Percentiles rank a stretch among this genome's conserved stretches.
These are phyloP conservation scores for Colletotrichum chlorophyti DNA, from an alignment of 2,329 filamentous ascomycete species.

Conservation along the genomic window DNA sequence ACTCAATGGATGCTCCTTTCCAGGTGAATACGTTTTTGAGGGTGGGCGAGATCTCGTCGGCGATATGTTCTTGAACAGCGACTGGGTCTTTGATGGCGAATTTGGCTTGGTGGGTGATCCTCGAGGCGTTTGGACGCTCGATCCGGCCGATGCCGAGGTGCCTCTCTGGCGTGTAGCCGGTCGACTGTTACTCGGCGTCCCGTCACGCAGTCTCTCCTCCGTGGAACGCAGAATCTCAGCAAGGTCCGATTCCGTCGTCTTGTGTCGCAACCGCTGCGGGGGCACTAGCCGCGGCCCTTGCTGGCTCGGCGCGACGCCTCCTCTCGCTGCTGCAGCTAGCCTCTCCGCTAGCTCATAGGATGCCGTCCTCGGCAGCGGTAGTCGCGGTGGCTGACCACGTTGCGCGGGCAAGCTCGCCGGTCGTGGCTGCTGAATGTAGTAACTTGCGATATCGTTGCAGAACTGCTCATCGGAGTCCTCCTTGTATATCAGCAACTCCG, in stretches of 20 bases:
- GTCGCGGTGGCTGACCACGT: not conserved
- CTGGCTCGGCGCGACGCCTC: conserved; percentile 13
- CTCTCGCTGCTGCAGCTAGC: conserved; percentile 27
- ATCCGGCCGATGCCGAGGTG: conserved; percentile 32
- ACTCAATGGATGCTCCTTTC: not conserved
- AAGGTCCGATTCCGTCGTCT: conserved; percentile 54
- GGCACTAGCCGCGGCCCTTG: conserved; percentile 31
- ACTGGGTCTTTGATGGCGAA: not conserved
- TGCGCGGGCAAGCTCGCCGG: conserved; percentile 18
- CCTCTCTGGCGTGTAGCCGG: conserved; percentile 37
- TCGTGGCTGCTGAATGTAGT: conserved; percentile 16
- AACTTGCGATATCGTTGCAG: conserved; percentile 11
- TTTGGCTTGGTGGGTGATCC: conserved; percentile 7
- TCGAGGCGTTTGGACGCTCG: conserved; percentile 20
- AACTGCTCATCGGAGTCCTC: conserved; percentile 18
- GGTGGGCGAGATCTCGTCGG: not conserved
- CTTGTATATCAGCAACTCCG: conserved; percentile 35
- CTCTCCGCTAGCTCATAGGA: conserved; percentile 29
- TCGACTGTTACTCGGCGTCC: conserved; percentile 38
- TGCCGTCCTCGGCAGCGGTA: conserved; percentile 22
- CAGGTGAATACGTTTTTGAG: not conserved
- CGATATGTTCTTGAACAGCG: not conserved
- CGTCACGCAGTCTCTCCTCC: conserved; percentile 55
- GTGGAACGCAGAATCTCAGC: conserved; percentile 59
- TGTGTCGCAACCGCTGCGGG: conserved; percentile 33